phyloP scores from a whole-genome alignment of 495 filamentous ascomycete genomes.

The Tirmania nivea region DNA sequence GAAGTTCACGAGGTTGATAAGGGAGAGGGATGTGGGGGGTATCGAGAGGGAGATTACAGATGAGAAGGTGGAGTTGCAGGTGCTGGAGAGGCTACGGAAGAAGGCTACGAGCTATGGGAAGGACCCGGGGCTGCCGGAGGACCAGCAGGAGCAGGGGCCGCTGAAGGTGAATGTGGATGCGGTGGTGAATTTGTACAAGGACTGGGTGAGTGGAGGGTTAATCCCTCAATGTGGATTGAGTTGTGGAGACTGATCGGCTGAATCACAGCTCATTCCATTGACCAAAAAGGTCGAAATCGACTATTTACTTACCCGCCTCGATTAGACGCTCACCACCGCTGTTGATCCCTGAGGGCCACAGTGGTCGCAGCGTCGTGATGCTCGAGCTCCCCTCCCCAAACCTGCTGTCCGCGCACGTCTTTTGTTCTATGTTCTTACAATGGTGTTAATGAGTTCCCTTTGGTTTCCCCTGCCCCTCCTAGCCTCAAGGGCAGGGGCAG shows the following conservation, averaged over 20 bases:
- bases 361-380: too few species aligned
- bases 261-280: slow-evolving; percentile 53
- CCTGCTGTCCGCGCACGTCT: too few species aligned
- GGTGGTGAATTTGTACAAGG: slow-evolving; percentile 83
- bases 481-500: too few species aligned
- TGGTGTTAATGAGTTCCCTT: too few species aligned
- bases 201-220: slow-evolving; percentile 17
- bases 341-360: too few species aligned
- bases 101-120: slow-evolving; percentile 94
- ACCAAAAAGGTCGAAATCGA: slow-evolving; percentile 97
- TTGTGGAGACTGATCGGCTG: too few species aligned
- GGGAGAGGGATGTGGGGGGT: slow-evolving; percentile 49
- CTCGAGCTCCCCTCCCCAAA: too few species aligned
- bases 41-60: slow-evolving; percentile 86
- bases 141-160: slow-evolving; percentile 13
- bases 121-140: slow-evolving; percentile 43
- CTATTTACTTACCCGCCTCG: slow-evolving; percentile 84
- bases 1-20: slow-evolving; percentile 58
- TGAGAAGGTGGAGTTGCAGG: slow-evolving; percentile 68
- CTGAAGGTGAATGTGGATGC: slow-evolving; percentile 80
- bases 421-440: too few species aligned
- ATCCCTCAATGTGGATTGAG: too few species aligned
- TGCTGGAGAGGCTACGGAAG: slow-evolving; percentile 62
- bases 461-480: too few species aligned
- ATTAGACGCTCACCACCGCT: slow-evolving; percentile 8